Evolutionary conservation across 257 asterid genomes (phyloP).

Genomic region (Pogostemon cablin): DNA sequence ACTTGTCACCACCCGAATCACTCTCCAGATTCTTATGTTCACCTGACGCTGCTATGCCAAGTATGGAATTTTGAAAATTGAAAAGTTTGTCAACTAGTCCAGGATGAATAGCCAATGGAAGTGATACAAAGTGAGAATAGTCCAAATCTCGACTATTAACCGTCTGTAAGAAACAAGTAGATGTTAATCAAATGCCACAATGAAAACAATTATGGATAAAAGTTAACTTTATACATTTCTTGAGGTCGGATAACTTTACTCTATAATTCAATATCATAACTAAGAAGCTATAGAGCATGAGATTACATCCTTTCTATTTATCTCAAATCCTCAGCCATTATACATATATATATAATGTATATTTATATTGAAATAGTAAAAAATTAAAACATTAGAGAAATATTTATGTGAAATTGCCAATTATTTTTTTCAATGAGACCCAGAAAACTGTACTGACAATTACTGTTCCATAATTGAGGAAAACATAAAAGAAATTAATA

Average conservation of each 20-base stretch:
- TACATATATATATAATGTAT: background rate
- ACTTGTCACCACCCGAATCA: slow-evolving; percentile 42
- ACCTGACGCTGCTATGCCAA: slow-evolving; percentile 49
- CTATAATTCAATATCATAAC: background rate
- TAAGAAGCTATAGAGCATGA: background rate
- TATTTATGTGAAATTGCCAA: background rate
- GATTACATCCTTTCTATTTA: slow-evolving; percentile 1
- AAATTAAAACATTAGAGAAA: background rate
- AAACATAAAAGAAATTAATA: slow-evolving; percentile 3
- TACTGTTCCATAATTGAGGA: background rate
- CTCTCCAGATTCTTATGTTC: slow-evolving; percentile 40
- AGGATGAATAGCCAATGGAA: slow-evolving; percentile 88
- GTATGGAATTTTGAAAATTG: slow-evolving; percentile 70
- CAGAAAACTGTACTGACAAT: background rate
- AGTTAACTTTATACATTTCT: background rate
- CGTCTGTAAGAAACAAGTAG: slow-evolving; percentile 55
- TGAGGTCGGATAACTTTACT: background rate
- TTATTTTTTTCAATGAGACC: background rate
- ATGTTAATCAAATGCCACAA: slow-evolving; percentile 14
- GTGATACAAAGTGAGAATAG: slow-evolving; percentile 95
- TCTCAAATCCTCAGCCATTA: slow-evolving; percentile 16
- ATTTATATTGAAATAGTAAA: no score
- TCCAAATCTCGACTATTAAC: slow-evolving; percentile 73
- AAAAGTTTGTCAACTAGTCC: slow-evolving; percentile 78
- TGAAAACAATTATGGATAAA: background rate